Base-by-base conservation (phyloP, 257 asterid genomes). In the Eucommia ulmoides region DNA sequence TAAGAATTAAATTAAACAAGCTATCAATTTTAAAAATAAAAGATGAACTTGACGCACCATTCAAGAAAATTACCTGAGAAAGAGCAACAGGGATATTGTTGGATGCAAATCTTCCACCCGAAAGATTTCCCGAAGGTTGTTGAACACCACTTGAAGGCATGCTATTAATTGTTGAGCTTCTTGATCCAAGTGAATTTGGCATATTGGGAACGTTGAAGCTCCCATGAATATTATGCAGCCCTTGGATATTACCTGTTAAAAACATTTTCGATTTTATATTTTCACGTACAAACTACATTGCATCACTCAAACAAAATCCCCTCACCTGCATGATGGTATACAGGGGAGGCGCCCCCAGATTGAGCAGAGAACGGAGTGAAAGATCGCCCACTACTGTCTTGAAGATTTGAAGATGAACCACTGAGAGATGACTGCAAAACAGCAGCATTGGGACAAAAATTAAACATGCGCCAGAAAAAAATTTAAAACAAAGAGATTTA, bases 281-380 rank as follows among this genome's bases (percentile, higher is more conserved):
- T n/a, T n/a, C n/a, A n/a, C n/a, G n/a, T n/a, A n/a, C n/a, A n/a
- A n/a, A n/a, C n/a, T n/a, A n/a, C n/a, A n/a, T n/a, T n/a, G n/a
- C n/a, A n/a, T n/a, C n/a, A n/a, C n/a, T n/a, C n/a, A n/a, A 42
- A 18, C 20, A 42, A 42, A 42, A 42, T 42, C 20, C 10, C 10
- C 20, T 42, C 72, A 69, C 84, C 93, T 46, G 92, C 75, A 64
- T 84, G 88, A 70, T 91, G 94, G 65, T 49, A 91, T 64, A 65
- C 79, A 48, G 95, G 84, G 70, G 95, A 79, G 58, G 81, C 99
- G 33, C 88, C 82, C 59, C 95, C 96, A 49, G 99, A 80, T 61
- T 89, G 96, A 65, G 79, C 80, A 65, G 97, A 83, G 58, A 77
- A 86, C 15, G 98, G 81, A 45, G 94, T 46, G 64, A 77, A 77